These are phyloP conservation scores for Trametes maxima DNA, from an alignment of 768 basidiomycete genomes.

Conservation along the genomic window DNA sequence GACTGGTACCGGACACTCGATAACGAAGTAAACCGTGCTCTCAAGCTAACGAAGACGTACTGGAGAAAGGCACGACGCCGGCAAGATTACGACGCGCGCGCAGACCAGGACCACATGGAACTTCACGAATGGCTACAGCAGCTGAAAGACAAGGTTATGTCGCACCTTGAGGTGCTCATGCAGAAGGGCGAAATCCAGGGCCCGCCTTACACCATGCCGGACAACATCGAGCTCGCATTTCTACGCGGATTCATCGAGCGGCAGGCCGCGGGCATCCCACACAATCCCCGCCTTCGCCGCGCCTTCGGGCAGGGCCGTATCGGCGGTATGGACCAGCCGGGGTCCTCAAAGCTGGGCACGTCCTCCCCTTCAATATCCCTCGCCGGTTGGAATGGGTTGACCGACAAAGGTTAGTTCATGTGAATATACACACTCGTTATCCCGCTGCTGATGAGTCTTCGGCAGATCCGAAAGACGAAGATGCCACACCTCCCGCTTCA, in stretches of 20 bases:
- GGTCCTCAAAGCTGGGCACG: conserved; percentile 21
- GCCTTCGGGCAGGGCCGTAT: conserved; percentile 28
- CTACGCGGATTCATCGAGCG: conserved; percentile 83
- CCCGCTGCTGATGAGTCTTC: not conserved
- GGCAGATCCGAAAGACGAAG: conserved; percentile 9
- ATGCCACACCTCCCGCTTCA: conserved; percentile 11
- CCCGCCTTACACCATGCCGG: conserved; percentile 80
- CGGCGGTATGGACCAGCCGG: conserved; percentile 17
- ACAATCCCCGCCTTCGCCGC: conserved; percentile 79
- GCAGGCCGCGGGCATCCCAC: conserved; percentile 72
- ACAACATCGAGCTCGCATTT: conserved; percentile 75
- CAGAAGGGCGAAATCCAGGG: conserved; percentile 87
- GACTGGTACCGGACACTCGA: conserved; percentile 85
- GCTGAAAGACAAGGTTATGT: conserved; percentile 88
- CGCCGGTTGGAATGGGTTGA: conserved; percentile 23
- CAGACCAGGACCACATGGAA: conserved; percentile 90
- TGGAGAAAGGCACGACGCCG: conserved; percentile 77
- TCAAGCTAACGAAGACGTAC: conserved; percentile 84
- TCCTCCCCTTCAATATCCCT: conserved; percentile 27
- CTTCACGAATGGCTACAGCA: conserved; percentile 87
- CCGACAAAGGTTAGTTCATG: conserved; percentile 23
- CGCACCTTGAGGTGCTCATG: conserved; percentile 83
- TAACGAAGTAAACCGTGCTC: conserved; percentile 74
- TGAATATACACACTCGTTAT: too few relatives aligned
- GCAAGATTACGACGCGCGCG: conserved; percentile 82